Base-by-base conservation (phyloP, 108 stramenopile species). In the Parmales sp. region DNA sequence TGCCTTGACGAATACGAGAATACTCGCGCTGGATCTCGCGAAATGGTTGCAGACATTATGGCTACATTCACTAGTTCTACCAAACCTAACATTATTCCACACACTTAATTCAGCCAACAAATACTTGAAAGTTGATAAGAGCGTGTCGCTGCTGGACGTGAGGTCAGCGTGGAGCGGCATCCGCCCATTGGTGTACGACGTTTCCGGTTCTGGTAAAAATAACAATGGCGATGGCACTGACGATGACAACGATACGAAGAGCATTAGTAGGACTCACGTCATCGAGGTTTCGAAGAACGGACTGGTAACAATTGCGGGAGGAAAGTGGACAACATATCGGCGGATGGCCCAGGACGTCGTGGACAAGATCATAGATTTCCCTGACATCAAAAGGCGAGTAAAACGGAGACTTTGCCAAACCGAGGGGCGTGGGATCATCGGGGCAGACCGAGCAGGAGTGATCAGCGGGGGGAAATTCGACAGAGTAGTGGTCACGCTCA, bases 281-380 rank as follows among this genome's bases (percentile, higher is more conserved):
- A 46, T 67, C 18, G 43, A 45, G 29, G 45, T 46, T 22, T 31
- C 23, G 23, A 76, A 78, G 38, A 67, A 67, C 13, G 66, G 36
- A 18, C 7, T 87, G 26, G 54, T 84, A 9, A 74, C 78, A 19
- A 72, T 82, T 34, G 66, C 81, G 19, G 86, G 86, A 6, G 86
- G 86, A 38, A 87, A 87, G 66, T 87, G 86, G 86, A 87, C 86
- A 20, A 87, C 86, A 23, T 84, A 76, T 46, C 68, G 86, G 13
- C 49, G 71, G 37, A 87, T 87, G 86, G 82, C 82, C 9, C 67
- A 82, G 68, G 83, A 80, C 38, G 36, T 65, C 43, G 49, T 82
- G 38, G 75, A 79, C 65, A 31, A 26, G 20, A 50, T 75, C 16
- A 25, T 45, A 43, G 43, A 60, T 28, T 28, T 60, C 54, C 54